Base-by-base conservation (phyloP, 306 rosid genomes). In the Medicago ruthenica region DNA sequence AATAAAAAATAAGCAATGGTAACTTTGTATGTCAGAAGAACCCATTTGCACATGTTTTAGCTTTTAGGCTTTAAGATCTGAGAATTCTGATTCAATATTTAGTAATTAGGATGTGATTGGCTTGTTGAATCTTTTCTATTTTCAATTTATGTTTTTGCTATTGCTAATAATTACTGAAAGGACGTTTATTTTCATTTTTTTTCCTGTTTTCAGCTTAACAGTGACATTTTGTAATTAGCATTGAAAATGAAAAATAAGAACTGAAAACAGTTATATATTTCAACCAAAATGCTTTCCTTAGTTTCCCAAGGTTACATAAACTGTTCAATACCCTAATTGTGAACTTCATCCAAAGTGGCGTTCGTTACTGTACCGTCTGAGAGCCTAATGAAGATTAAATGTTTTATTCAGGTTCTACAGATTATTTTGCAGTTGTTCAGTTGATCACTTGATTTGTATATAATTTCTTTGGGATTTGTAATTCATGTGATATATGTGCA, bases 241-340 rank as follows among this genome's bases (percentile, higher is more conserved):
- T 27, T 59, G 17, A 59, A 73, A 73, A 40, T 41, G 18, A 9
- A 18, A 40, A 57, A 5, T 57, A 24, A 40, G 8, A 40, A 41
- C n/a, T 12, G n/a, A 31, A 34, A 50, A 36, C 63, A 71, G 37
- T 18, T 55, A 9, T 16, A 14, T 36, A 24, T 9, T 41, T 68
- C 54, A 59, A 58, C 20, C 53, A 41, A 14, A 80, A 17, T 31
- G 34, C 5, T 14, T 65, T 54, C 34, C 76, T 37, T 60, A 60
- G 45, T 69, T 68, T 75, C 34, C 51, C 17, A 12, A 61, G 60
- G 60, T 13, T 44, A 69, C 27, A 17, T 67, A 22, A 44, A 58
- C 41, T 81, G 45, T 76, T 80, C 61, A 24, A n/a, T 11, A 9
- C 31, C 58, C 18, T 15, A 83, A 42, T 72, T 63, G 34, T 58